These are phyloP conservation scores for Cyberlindnera galapagoensis DNA, from an alignment of 805 yeast genomes.

Conservation along the genomic window DNA sequence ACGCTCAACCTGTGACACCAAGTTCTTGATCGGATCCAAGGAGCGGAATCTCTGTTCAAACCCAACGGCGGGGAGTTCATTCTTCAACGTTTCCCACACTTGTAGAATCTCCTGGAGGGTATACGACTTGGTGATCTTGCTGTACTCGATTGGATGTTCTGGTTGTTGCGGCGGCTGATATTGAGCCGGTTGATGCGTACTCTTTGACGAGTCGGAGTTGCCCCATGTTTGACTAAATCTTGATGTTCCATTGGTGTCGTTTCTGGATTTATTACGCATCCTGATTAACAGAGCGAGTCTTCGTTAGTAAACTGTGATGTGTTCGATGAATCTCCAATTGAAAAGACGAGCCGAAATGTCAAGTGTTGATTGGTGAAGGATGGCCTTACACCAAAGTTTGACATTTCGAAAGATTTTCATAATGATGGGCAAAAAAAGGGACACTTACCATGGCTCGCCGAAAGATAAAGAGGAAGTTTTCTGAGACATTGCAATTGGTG, in stretches of 20 bases:
- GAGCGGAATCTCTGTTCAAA: conserved; percentile 28
- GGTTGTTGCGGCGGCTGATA: not conserved
- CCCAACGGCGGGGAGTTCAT: conserved; percentile 24
- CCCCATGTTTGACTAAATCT: too few relatives aligned
- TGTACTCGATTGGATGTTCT: not conserved
- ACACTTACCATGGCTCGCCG: conserved; percentile 13
- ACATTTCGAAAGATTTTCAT: too few relatives aligned
- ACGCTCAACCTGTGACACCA: conserved; percentile 17
- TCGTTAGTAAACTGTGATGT: too few relatives aligned
- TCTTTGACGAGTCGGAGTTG: too few relatives aligned
- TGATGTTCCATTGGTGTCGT: not conserved
- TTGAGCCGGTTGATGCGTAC: not conserved
- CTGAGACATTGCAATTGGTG: too few relatives aligned
- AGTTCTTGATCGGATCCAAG: conserved; percentile 21
- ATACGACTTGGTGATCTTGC: conserved; percentile 24
- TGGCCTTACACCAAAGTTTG: too few relatives aligned
- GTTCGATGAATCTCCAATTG: too few relatives aligned
- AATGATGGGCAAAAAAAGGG: not conserved
- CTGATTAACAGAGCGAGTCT: too few relatives aligned
- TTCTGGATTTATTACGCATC: conserved; percentile 1
- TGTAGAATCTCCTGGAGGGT: conserved; percentile 46
- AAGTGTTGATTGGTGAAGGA: too few relatives aligned
- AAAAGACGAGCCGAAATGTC: too few relatives aligned
- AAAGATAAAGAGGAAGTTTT: conserved; percentile 20
- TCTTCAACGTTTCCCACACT: conserved; percentile 39